Conservation (phyloP, 179 eudicot species). For the Heliamphora pulchella region DNA sequence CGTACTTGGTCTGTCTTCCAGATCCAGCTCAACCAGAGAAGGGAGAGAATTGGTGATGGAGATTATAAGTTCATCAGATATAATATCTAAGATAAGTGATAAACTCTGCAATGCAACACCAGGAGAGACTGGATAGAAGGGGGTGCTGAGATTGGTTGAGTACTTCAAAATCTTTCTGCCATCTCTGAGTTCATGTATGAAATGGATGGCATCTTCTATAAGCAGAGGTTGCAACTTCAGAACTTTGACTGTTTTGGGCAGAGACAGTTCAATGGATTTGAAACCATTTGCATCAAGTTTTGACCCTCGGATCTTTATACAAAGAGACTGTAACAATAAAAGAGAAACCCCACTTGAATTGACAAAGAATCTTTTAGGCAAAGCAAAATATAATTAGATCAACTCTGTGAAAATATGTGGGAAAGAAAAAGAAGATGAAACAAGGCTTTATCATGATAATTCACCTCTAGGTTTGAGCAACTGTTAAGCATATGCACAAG, state of each 20-base stretch:
- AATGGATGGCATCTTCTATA: slow-evolving; percentile 17
- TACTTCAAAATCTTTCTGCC: neutral
- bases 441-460: neutral
- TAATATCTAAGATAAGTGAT: slow-evolving; percentile 36
- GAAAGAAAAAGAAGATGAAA: neutral
- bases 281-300: slow-evolving; percentile 18
- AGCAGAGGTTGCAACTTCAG: slow-evolving; percentile 35
- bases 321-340: slow-evolving; percentile 28
- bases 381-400: neutral
- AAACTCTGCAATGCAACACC: slow-evolving; percentile 22
- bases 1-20: slow-evolving; percentile 38
- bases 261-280: slow-evolving; percentile 12
- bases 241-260: slow-evolving; percentile 30
- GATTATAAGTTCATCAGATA: slow-evolving; percentile 28
- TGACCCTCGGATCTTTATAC: slow-evolving; percentile 34
- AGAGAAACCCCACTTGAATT: slow-evolving; percentile 1
- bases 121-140: neutral
- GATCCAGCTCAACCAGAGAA: slow-evolving; percentile 33
- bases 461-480: slow-evolving; percentile 32
- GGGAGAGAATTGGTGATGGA: slow-evolving; percentile 33
- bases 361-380: neutral
- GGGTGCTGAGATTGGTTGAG: neutral
- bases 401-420: neutral
- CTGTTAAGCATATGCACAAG: slow-evolving; percentile 22
- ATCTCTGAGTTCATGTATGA: slow-evolving; percentile 16